Conservation (phyloP, 2,329 filamentous ascomycete genomes). For the Colletotrichum sp. region DNA sequence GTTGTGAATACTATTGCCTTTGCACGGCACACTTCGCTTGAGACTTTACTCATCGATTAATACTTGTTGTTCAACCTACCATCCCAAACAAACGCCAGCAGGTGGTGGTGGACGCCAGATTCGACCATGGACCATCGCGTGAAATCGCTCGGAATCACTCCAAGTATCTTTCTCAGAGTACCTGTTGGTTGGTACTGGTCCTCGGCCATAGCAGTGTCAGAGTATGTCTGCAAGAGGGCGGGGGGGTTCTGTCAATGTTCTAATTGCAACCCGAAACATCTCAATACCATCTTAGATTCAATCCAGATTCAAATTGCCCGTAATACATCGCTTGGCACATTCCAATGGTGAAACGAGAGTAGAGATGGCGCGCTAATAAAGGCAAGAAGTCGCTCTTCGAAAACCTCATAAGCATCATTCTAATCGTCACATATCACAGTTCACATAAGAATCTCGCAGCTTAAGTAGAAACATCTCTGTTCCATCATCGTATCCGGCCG, state of each 20-base stretch:
- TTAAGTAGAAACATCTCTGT: neutral
- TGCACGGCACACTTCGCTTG: neutral
- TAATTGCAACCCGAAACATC: neutral
- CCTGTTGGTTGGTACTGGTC: rapidly evolving
- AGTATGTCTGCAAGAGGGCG: neutral
- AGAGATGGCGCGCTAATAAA: rapidly evolving
- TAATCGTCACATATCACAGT: neutral
- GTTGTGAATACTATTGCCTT: no score
- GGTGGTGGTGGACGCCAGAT: neutral
- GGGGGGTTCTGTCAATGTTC: rapidly evolving
- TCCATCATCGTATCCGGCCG: neutral
- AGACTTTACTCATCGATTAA: neutral
- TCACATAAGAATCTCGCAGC: rapidly evolving
- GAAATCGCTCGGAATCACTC: neutral
- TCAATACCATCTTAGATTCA: neutral
- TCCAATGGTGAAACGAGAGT: neutral
- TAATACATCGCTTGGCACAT: neutral
- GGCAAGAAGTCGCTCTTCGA: rapidly evolving
- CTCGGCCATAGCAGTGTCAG: neutral
- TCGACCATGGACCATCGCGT: neutral
- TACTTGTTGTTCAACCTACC: neutral
- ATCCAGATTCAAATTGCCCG: neutral
- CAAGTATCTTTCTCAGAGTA: neutral
- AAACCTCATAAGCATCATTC: rapidly evolving
- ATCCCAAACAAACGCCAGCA: neutral